Evolutionary conservation across 495 filamentous ascomycete genomes (phyloP), one percentile per base, ranked within the genome.

Genomic region (Hamigera avellanea): DNA sequence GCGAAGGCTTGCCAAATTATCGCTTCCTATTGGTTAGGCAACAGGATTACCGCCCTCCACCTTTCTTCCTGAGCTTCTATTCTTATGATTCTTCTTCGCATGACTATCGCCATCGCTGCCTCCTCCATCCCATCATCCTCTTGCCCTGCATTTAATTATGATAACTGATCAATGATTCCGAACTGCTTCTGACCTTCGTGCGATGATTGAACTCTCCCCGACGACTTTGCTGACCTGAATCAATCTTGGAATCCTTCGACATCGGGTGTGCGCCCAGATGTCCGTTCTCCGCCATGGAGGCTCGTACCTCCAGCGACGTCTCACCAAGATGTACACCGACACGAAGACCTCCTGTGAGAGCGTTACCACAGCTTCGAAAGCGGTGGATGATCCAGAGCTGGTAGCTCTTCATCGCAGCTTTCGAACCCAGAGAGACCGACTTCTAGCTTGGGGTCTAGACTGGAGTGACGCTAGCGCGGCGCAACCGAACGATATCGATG

Each of bases 301-400:
- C 14, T 54, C 54, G n/a, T 65, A 49, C 57, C 64, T 68, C 50
- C 66, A 70, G 54, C 73, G 80, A 41, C 78, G 85, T 42, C 70
- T 95, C 26, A 91, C 86, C 33, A 80, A 89, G 57, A 73, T 93
- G 47, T 95, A 93, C 59, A 82, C 85, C 45, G 86, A 95, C 61
- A 89, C 86, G 32, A 95, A 95, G 53, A 81, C 78, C 35, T 86
- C 82, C 10, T 87, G 81, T 57, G 82, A 87, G 53, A 84, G 80
- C 45, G 75, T 86, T 44, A 82, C 80, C 38, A 82, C 80, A 14
- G 77, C 78, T 6, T 72, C 70, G 21, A 80, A 75, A 45, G 67
- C 63, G 36, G 68, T 60, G 30, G 66, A 69, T 13, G 63, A 67
- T 23, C 69, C 71, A 1, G 69, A 78, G 38, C 57, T 78, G 4